Percentiles rank a stretch among this genome's conserved stretches.
Evolutionary conservation across 2,329 filamentous ascomycete species (phyloP).

Genomic region (Hymenoscyphus occultus): DNA sequence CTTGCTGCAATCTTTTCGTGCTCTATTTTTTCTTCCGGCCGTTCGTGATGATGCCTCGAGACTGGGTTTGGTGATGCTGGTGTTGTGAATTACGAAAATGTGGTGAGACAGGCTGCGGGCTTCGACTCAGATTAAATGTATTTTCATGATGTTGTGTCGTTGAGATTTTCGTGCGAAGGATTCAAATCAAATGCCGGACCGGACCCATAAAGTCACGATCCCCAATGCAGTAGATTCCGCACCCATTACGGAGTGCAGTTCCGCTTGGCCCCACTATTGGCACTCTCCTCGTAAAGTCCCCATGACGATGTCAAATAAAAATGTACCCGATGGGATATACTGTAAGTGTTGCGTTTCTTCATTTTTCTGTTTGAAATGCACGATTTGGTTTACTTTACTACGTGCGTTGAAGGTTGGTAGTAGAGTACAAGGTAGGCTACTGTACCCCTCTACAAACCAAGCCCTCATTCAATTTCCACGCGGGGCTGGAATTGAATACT

Average conservation of each 20-base stretch:
- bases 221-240: constrained; percentile 18
- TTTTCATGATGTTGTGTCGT: not conserved
- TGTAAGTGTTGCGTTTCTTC: too few relatives aligned
- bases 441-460: too few relatives aligned
- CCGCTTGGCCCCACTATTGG: not conserved
- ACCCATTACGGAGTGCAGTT: constrained; percentile 6
- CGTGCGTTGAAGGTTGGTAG: too few relatives aligned
- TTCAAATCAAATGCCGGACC: not conserved
- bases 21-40: not conserved
- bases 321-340: too few relatives aligned
- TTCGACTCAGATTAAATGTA: not conserved
- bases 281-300: too few relatives aligned
- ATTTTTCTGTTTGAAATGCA: too few relatives aligned
- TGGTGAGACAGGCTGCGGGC: not conserved
- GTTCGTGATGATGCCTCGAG: not conserved
- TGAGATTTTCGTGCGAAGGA: not conserved
- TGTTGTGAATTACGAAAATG: not conserved
- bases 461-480: too few relatives aligned
- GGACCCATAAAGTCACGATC: constrained; percentile 12
- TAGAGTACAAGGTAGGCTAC: too few relatives aligned
- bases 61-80: not conserved
- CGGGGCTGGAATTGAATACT: too few relatives aligned
- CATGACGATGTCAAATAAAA: too few relatives aligned
- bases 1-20: constrained; percentile 14
- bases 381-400: too few relatives aligned